Evolutionary conservation across 192 early-diverging fungal species (phyloP), one percentile per base, ranked within the genome.

Genomic region (Geranomyces michiganensis): DNA sequence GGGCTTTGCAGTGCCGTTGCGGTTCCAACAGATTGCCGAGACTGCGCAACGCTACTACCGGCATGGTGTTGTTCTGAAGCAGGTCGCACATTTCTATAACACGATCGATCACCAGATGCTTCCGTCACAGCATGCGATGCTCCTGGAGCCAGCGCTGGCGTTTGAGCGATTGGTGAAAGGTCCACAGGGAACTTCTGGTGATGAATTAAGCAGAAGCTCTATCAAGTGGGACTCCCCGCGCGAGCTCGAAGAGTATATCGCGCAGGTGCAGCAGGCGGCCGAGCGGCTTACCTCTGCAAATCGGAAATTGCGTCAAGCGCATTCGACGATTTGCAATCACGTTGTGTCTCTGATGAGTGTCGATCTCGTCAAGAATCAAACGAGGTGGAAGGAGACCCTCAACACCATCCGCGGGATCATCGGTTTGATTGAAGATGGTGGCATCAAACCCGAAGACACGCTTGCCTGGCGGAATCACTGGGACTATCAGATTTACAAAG

Each of bases 81-180:
- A 88, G 67, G 76, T 88, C 12, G 82, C 84, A 10, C 81, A 88
- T 47, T 87, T 88, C 48, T 88, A 88, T 63, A 88, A 88, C 68
- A 87, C 82, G 8, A 88, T 88, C 61, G 83, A 87, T 48, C 76
- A 85, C 51, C 83, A 88, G 66, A 87, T 88, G 83, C 76, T 87
- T 15, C 74, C 81, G 1, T 81, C 73, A 61, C 87, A 88, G 56
- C 82, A 83, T 43, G 68, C 75, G 9, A 85, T 88, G 85, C 61
- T 88, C 8, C 65, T 88, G 15, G 73, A 80, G 14, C 71, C 70
- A 1, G 85, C 87, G 17, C 59, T 85, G n/a, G 72, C 64, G 3
- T 88, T 88, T 74, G 87, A 88, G 65, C 47, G 76, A 30, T 65
- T 87, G 5, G 74, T 87, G 2, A 81, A 81, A 56, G 71, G 78